Evolutionary conservation across 2,329 filamentous ascomycete genomes (phyloP).

Genomic region (Aphanocladium album): DNA sequence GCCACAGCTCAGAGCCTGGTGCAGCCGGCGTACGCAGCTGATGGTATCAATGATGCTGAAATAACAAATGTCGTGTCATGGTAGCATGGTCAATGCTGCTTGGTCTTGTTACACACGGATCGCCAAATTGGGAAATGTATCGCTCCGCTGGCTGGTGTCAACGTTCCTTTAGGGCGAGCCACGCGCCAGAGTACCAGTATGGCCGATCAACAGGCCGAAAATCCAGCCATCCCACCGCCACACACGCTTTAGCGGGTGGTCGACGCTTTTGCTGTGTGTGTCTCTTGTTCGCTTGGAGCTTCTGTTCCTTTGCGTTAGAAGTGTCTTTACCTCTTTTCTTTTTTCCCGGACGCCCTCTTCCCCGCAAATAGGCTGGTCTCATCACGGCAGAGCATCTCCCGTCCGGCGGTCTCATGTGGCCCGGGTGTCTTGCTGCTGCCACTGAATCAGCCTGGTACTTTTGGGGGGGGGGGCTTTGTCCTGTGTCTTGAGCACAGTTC

Average conservation of each 20-base stretch:
- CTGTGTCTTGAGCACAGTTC: neutral
- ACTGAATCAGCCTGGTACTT: neutral
- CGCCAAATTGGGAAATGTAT: neutral
- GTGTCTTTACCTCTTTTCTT: neutral
- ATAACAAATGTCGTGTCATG: constrained; percentile 5
- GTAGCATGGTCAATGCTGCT: neutral
- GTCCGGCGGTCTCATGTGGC: neutral
- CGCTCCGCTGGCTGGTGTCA: neutral
- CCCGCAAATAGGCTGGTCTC: neutral
- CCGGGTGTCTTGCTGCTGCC: neutral
- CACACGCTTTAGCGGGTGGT: neutral
- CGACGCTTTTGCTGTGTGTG: neutral
- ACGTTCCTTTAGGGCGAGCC: neutral
- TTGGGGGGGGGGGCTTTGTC: no score
- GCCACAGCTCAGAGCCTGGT: neutral
- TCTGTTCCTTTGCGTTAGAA: neutral
- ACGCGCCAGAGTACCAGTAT: neutral
- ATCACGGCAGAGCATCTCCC: neutral
- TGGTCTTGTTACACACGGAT: neutral
- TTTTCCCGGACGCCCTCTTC: neutral
- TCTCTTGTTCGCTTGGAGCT: neutral
- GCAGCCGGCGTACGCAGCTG: neutral
- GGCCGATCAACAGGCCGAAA: neutral
- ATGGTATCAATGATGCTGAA: constrained; percentile 1
- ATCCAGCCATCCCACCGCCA: neutral